Base-by-base conservation (phyloP, 164 flowering plant genomes). In the Hamamelis virginiana region DNA sequence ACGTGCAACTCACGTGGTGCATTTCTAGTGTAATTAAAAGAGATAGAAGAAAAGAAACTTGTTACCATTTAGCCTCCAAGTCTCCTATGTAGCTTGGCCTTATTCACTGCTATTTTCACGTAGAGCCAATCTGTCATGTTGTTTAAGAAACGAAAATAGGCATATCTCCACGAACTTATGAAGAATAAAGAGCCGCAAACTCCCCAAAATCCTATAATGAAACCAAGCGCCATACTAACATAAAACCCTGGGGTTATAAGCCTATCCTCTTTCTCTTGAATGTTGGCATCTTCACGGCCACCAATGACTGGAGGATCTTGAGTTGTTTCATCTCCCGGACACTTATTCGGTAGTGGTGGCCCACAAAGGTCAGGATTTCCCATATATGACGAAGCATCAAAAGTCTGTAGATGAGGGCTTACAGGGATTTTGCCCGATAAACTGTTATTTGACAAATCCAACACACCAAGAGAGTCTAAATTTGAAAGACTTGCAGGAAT, bases 291-390 rank as follows among this genome's bases (percentile, higher is more conserved):
- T n/a, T n/a, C n/a, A n/a, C n/a, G n/a, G 13, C 18, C n/a, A 12
- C 28, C 8, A 43, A 5, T 26, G n/a, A n/a, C n/a, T 9, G 43
- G 61, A 15, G 56, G 6, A 0, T 53, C 15, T 6, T 47, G n/a
- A 28, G 10, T 0, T 18, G 12, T 12, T 13, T 50, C 51, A 16
- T 69, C 74, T 38, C 56, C 48, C 0, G 27, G 62, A 26, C 82
- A 78, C 5, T 56, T 22, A 0, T 8, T 45, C 5, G 51, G 21
- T 1, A 82, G 78, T 1, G 84, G 86, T 13, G 26, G 53, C 0
- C 86, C 84, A 64, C 84, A 82, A 9, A 85, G 80, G 12, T 11
- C 45, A 0, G 26, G 16, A 57, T 84, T 82, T 4, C 77, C 81
- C 19, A n/a, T 23, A 65, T 67, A 84, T 1, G 64, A 9, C 11